Evolutionary conservation across 139 green algal genomes (phyloP).

Genomic region (Eudorina sp.): DNA sequence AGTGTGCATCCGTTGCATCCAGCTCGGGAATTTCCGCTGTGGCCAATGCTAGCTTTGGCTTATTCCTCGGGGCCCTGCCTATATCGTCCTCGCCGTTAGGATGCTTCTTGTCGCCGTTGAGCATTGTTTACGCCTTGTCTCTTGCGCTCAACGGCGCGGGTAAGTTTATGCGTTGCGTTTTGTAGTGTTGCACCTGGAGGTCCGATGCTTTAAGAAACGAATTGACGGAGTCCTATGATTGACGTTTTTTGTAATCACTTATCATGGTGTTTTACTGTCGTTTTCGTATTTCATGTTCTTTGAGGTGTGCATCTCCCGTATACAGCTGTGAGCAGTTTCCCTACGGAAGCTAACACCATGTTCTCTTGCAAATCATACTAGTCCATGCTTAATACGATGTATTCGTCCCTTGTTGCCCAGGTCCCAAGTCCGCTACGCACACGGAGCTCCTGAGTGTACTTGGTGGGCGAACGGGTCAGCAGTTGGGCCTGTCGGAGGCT

Average conservation of each 20-base stretch:
- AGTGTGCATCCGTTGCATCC: background rate
- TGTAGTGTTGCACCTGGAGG: background rate
- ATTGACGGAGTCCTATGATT: too few relatives aligned
- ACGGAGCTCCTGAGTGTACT: constrained; percentile 16
- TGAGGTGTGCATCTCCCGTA: background rate
- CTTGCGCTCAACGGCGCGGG: constrained; percentile 40
- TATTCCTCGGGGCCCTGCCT: constrained; percentile 1
- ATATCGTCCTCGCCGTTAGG: background rate
- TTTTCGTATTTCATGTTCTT: background rate
- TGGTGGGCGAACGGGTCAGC: background rate
- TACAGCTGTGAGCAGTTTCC: too few relatives aligned
- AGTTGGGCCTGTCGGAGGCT: background rate
- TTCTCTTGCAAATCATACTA: too few relatives aligned
- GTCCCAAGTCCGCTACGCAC: background rate
- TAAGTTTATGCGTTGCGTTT: background rate
- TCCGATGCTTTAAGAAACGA: too few relatives aligned
- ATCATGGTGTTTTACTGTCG: too few relatives aligned
- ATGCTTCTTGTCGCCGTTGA: constrained; percentile 18
- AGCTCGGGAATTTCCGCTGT: background rate
- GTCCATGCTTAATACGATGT: too few relatives aligned
- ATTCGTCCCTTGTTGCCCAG: too few relatives aligned
- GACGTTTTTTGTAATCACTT: too few relatives aligned
- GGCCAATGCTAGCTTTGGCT: background rate
- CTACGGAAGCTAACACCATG: too few relatives aligned
- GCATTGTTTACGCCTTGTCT: constrained; percentile 34